Percentiles rank a stretch among this genome's conserved stretches.
Conservation (phyloP, 140 eudicot genomes). For the Stevia rebaudiana region DNA sequence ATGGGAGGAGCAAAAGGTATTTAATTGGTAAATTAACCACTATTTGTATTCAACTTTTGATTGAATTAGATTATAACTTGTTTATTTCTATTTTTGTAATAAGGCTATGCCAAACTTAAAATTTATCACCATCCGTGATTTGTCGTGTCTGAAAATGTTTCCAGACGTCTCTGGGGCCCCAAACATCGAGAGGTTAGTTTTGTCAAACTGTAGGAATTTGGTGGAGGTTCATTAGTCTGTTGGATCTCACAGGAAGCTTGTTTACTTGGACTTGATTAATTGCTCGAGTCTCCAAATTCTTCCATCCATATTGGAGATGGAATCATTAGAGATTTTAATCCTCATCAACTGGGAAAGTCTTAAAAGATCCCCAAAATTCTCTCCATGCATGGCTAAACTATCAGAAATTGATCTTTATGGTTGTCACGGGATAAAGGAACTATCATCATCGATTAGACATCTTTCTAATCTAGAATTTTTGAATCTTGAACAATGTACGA, state of each 20-base stretch:
- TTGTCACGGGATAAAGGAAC: neutral
- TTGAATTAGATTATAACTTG: neutral
- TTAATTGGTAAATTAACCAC: too few species aligned
- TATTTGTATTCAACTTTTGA: too few species aligned
- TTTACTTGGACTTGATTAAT: neutral
- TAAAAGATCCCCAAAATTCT: neutral
- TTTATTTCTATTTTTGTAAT: neutral
- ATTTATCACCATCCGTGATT: neutral
- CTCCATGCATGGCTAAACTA: neutral
- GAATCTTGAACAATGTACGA: neutral
- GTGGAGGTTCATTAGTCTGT: neutral
- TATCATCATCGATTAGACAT: slow-evolving; percentile 7
- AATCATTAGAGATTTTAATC: neutral
- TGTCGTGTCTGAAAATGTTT: neutral
- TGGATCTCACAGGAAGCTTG: neutral
- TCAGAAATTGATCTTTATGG: neutral
- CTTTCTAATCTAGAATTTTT: neutral
- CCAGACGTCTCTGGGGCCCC: neutral
- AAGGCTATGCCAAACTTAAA: neutral
- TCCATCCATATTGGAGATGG: neutral
- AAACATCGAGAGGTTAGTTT: neutral
- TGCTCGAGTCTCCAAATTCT: neutral
- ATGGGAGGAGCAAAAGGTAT: neutral
- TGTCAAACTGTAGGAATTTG: neutral
- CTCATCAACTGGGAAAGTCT: neutral